These are phyloP conservation scores for Cryptosporidium baileyi DNA, from an alignment of 169 alveolate species.

Conservation along the genomic window DNA sequence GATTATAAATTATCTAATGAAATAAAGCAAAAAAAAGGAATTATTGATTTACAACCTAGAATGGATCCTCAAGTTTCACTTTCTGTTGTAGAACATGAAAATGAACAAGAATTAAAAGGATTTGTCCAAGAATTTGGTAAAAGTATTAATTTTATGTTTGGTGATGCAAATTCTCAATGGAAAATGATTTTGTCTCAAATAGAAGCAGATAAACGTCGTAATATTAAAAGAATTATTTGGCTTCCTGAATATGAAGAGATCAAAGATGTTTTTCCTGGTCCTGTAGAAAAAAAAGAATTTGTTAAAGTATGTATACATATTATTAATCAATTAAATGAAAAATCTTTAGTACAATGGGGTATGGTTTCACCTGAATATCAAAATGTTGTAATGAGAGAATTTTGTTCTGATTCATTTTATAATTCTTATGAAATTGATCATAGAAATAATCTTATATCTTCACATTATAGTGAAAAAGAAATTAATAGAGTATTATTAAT, in stretches of 20 bases:
- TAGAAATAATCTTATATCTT: conserved; percentile 11
- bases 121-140: background rate
- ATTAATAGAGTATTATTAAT: conserved; percentile 37
- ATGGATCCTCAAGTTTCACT: conserved; percentile 58
- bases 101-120: background rate
- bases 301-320: conserved; percentile 45
- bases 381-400: conserved; percentile 29
- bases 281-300: conserved; percentile 46
- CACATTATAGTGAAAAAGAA: conserved; percentile 26
- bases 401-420: conserved; percentile 54
- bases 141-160: background rate
- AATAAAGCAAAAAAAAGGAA: background rate
- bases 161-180: conserved; percentile 64
- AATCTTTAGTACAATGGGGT: conserved; percentile 49
- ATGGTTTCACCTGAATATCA: conserved; percentile 63
- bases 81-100: conserved; percentile 14
- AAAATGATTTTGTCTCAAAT: conserved; percentile 21
- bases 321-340: conserved; percentile 3
- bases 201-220: conserved; percentile 38
- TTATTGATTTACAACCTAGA: conserved; percentile 33
- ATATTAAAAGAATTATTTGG: conserved; percentile 33
- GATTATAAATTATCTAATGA: conserved; percentile 23
- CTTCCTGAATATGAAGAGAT: conserved; percentile 55
- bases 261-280: conserved; percentile 39
- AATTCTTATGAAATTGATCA: conserved; percentile 31